Percentiles rank a stretch among this genome's conserved stretches.
Conservation (phyloP, 2,329 filamentous ascomycete genomes). For the Xylariaceae sp. region DNA sequence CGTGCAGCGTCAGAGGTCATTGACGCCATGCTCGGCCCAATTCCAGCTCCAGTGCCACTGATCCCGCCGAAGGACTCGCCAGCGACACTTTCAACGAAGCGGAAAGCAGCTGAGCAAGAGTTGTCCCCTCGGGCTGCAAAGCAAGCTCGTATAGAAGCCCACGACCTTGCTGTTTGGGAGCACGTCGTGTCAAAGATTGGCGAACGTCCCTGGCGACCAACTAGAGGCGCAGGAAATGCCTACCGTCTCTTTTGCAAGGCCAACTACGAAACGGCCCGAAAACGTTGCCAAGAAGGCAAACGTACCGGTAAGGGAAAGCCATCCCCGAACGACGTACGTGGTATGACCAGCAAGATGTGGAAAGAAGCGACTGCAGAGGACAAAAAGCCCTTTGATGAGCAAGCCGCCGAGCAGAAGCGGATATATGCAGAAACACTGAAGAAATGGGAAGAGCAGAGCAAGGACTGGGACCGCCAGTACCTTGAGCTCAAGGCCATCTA, state of each 20-base stretch:
- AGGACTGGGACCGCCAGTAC: conserved; percentile 68
- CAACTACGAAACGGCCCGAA: conserved; percentile 59
- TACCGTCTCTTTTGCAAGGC: conserved; percentile 86
- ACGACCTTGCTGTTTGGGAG: conserved; percentile 50
- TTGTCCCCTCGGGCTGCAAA: conserved; percentile 42
- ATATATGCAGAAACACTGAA: conserved; percentile 54
- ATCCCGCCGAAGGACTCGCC: conserved; percentile 56
- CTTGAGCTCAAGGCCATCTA: conserved; percentile 48
- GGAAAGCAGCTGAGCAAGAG: conserved; percentile 39
- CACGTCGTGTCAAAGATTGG: conserved; percentile 58
- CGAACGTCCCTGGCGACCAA: conserved; percentile 66
- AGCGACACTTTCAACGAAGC: conserved; percentile 42
- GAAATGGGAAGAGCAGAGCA: conserved; percentile 56
- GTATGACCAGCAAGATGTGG: conserved; percentile 88
- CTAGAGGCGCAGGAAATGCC: conserved; percentile 71
- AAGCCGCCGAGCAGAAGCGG: conserved; percentile 65
- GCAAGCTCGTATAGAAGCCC: conserved; percentile 50
- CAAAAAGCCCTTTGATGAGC: conserved; percentile 71
- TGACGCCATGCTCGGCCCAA: conserved; percentile 72
- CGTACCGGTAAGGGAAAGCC: conserved; percentile 59
- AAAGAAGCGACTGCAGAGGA: conserved; percentile 65
- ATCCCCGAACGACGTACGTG: conserved; percentile 74
- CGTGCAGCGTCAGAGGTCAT: conserved; percentile 84
- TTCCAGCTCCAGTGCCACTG: conserved; percentile 69
- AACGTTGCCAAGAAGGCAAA: conserved; percentile 60